Conservation (phyloP, 257 asterid species). For the Solanum peruvianum region DNA sequence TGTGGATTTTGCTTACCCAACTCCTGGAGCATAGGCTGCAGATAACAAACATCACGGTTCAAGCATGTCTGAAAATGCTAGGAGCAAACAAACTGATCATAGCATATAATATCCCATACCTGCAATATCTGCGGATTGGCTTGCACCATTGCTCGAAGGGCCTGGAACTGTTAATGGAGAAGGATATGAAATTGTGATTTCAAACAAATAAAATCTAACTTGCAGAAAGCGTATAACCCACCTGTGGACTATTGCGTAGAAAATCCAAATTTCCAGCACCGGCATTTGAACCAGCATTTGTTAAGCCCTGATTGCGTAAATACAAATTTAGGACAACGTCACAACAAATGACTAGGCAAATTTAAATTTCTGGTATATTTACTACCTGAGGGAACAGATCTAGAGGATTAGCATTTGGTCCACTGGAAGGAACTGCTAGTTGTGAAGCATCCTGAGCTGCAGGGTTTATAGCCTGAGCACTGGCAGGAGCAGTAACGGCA, state of each 20-base stretch:
- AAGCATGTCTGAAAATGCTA: not conserved
- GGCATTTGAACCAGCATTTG: slow-evolving; percentile 56
- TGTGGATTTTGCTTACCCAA: slow-evolving; percentile 94
- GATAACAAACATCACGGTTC: not conserved
- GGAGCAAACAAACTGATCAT: not conserved
- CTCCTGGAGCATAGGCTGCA: slow-evolving; percentile 96
- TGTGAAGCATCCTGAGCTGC: slow-evolving; percentile 46
- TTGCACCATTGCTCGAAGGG: slow-evolving; percentile 74
- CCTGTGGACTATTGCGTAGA: slow-evolving; percentile 86
- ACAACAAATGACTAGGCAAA: not conserved
- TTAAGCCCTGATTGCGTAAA: slow-evolving; percentile 55
- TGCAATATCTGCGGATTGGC: slow-evolving; percentile 90
- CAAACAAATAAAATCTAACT: not conserved
- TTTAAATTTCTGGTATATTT: not conserved
- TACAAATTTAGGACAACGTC: not conserved
- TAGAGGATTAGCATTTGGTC: slow-evolving; percentile 83
- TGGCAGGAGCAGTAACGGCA: slow-evolving; percentile 7
- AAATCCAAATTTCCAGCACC: slow-evolving; percentile 69
- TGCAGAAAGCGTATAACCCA: slow-evolving; percentile 8
- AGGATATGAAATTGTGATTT: not conserved
- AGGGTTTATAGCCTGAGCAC: slow-evolving; percentile 40
- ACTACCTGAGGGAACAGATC: slow-evolving; percentile 84
- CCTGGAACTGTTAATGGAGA: slow-evolving; percentile 46
- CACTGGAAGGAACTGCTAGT: slow-evolving; percentile 37
- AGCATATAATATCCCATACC: slow-evolving; percentile 20